Evolutionary conservation across 164 flowering plant genomes (phyloP).

Genomic region (Berberis vulgaris): DNA sequence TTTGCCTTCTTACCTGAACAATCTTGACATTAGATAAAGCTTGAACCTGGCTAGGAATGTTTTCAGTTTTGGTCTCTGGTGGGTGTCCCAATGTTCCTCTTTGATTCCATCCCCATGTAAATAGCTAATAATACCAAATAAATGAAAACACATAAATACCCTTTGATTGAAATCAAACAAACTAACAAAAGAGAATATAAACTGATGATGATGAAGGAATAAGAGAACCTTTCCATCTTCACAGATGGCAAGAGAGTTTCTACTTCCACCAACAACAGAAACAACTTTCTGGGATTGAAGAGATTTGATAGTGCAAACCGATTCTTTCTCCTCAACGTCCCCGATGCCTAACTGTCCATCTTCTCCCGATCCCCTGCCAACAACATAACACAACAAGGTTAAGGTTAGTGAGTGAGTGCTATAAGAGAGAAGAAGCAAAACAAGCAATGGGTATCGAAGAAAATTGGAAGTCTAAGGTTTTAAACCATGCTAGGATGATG

Average conservation of each 20-base stretch:
- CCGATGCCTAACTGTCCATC: constrained; percentile 98
- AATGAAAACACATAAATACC: constrained; percentile 2
- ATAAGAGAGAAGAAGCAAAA: too few species aligned
- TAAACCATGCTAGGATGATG: too few species aligned
- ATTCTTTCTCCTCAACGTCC: constrained; percentile 73
- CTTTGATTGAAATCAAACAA: not conserved
- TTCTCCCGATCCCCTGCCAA: constrained; percentile 93
- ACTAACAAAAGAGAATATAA: not conserved
- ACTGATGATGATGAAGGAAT: not conserved
- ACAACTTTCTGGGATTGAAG: constrained; percentile 39
- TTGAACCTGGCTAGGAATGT: constrained; percentile 75
- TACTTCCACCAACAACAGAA: constrained; percentile 90
- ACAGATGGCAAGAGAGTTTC: constrained; percentile 94
- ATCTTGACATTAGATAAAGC: constrained; percentile 32
- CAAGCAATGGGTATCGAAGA: too few species aligned
- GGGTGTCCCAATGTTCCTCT: constrained; percentile 97
- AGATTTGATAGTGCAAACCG: constrained; percentile 59
- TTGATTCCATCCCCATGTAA: constrained; percentile 99
- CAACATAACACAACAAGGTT: not conserved
- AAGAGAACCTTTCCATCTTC: constrained; percentile 76
- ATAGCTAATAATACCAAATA: constrained; percentile 39
- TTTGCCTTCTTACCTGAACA: constrained; percentile 62
- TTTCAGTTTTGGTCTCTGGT: constrained; percentile 85
- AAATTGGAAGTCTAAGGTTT: too few species aligned
- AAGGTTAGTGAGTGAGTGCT: too few species aligned